Percentiles rank a stretch among this genome's conserved stretches.
Conservation (phyloP, 495 filamentous ascomycete species). For the Astrothelium subdiscretum region DNA sequence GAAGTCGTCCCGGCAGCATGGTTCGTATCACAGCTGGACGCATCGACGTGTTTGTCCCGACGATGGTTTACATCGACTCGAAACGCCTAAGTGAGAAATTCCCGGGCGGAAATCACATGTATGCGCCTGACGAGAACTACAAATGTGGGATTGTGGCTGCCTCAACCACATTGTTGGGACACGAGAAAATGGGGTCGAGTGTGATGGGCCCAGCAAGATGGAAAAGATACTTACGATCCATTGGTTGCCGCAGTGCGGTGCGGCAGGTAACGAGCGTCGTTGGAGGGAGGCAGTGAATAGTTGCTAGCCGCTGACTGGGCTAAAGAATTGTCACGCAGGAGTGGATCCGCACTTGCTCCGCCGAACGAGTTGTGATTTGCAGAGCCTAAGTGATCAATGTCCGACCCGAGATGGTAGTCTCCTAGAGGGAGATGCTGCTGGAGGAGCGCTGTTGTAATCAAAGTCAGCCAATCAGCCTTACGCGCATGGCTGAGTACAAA, state of each 20-base stretch:
- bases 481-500: background rate
- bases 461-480: background rate
- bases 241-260: slow-evolving; percentile 1
- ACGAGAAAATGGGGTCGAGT: background rate
- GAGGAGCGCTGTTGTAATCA: background rate
- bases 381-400: slow-evolving; percentile 1
- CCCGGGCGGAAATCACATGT: background rate
- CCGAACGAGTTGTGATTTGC: background rate
- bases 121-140: background rate
- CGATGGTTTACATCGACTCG: background rate
- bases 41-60: background rate
- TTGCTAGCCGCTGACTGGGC: background rate
- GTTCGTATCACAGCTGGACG: background rate
- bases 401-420: background rate
- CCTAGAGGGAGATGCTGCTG: background rate
- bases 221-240: background rate
- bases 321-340: background rate
- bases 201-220: background rate
- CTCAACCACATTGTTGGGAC: background rate
- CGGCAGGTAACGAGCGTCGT: slow-evolving; percentile 1
- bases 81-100: background rate
- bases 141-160: background rate
- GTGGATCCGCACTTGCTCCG: background rate
- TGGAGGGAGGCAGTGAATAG: background rate
- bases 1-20: background rate